Evolutionary conservation across 345 rosid species (phyloP).

Genomic region (Euphorbia pulcherrima): DNA sequence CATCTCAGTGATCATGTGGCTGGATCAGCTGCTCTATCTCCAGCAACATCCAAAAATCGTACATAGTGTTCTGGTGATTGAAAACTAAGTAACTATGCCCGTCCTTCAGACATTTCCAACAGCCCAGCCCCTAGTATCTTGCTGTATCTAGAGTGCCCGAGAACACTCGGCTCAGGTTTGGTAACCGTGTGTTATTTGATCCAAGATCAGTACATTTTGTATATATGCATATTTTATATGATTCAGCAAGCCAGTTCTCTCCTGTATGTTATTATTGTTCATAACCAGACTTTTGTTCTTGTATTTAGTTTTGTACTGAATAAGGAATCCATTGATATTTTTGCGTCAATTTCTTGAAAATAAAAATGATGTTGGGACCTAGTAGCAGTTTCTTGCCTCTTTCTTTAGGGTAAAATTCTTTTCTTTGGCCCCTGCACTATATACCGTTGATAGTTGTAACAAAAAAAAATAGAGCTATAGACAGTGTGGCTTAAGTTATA

Average conservation of each 20-base stretch:
- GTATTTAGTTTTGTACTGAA: no score
- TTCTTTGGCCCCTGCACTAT: no score
- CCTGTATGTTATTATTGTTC: not conserved
- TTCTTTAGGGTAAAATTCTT: no score
- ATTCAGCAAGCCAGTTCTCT: not conserved
- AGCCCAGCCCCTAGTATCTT: not conserved
- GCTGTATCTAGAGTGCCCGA: constrained; percentile 6
- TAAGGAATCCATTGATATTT: no score
- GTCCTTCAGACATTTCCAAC: not conserved
- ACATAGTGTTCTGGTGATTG: constrained; percentile 4
- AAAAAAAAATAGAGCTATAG: no score
- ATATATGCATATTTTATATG: constrained; percentile 13
- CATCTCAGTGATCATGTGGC: not conserved
- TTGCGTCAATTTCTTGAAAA: no score
- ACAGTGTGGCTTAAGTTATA: no score
- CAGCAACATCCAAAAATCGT: constrained; percentile 2
- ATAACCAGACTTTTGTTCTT: not conserved
- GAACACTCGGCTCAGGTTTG: constrained; percentile 1
- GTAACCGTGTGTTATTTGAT: not conserved
- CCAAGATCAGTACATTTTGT: not conserved
- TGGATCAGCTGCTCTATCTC: constrained; percentile 12
- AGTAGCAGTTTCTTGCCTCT: no score
- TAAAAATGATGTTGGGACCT: no score
- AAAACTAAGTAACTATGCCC: not conserved
- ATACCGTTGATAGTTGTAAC: no score